These are phyloP conservation scores for Leersia perrieri DNA, from an alignment of 176 grass and related monocot genomes.

Conservation along the genomic window DNA sequence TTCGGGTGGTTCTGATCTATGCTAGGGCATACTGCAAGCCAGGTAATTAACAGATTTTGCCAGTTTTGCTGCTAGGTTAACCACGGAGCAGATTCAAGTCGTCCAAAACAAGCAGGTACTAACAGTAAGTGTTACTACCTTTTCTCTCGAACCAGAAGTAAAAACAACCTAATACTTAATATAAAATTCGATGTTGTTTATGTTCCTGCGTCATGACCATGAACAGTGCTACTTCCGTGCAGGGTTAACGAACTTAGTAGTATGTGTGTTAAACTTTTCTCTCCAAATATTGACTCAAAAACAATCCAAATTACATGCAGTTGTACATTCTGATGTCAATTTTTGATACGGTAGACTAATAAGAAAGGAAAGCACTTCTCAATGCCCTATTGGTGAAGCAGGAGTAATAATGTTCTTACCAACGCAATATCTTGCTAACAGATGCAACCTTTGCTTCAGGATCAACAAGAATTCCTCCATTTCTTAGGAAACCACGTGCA, in stretches of 20 bases:
- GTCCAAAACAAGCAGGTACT: neutral
- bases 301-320: too few species aligned
- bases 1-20: neutral
- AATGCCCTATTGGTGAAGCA: neutral
- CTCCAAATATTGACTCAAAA: too few species aligned
- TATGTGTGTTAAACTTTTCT: too few species aligned
- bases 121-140: neutral
- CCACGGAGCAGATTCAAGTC: neutral
- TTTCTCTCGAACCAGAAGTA: neutral
- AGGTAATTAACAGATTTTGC: neutral
- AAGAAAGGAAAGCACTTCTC: neutral
- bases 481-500: slow-evolving; percentile 76
- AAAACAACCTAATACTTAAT: neutral
- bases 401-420: slow-evolving; percentile 57
- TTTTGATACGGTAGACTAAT: neutral
- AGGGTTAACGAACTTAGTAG: too few species aligned
- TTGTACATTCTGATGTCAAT: neutral
- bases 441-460: slow-evolving; percentile 65
- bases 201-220: neutral
- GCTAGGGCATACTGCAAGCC: neutral
- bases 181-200: neutral
- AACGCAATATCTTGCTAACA: slow-evolving; percentile 70
- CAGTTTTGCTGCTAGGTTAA: neutral
- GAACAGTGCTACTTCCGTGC: too few species aligned
- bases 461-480: slow-evolving; percentile 76